phyloP scores from a whole-genome alignment of 1,139 yeast genomes.

The Hyphopichia buzzinii region DNA sequence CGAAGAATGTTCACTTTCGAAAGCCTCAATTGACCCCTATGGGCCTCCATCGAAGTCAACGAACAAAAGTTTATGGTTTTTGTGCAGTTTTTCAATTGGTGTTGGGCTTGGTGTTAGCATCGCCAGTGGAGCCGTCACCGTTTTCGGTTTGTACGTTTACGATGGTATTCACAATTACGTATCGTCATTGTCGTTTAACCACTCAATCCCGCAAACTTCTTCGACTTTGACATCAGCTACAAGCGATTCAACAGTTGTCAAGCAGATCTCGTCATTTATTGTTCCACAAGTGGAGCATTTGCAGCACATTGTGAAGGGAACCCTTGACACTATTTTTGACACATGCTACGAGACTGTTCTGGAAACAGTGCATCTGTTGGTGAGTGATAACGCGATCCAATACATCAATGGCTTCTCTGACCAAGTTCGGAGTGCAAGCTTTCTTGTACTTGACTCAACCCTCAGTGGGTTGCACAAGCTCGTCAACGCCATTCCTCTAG shows the following conservation, averaged over 20 bases:
- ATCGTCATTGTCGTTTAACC: neutral
- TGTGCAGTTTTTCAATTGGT: slow-evolving; percentile 34
- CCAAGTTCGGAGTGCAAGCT: neutral
- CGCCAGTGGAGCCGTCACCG: slow-evolving; percentile 21
- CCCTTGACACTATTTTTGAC: too few species aligned
- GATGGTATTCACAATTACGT: slow-evolving; percentile 4
- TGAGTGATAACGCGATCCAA: too few species aligned
- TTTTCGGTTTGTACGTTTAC: slow-evolving; percentile 12
- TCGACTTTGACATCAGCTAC: too few species aligned
- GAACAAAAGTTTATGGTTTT: slow-evolving; percentile 19
- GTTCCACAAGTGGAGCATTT: too few species aligned
- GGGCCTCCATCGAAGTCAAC: neutral
- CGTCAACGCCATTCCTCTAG: neutral
- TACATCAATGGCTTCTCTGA: neutral
- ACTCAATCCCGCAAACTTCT: too few species aligned
- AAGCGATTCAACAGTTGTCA: neutral
- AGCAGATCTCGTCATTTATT: too few species aligned
- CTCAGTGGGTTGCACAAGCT: neutral
- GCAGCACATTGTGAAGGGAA: too few species aligned
- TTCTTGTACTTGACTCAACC: neutral
- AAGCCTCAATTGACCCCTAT: neutral
- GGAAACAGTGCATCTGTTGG: too few species aligned
- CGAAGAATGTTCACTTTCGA: neutral
- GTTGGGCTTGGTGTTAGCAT: slow-evolving; percentile 34
- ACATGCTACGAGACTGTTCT: too few species aligned